A percentile compares a stretch with the other conserved stretches of the same genome.
These are phyloP conservation scores for Abrus pulchellus DNA, from an alignment of 306 rosid genomes.

Conservation along the genomic window DNA sequence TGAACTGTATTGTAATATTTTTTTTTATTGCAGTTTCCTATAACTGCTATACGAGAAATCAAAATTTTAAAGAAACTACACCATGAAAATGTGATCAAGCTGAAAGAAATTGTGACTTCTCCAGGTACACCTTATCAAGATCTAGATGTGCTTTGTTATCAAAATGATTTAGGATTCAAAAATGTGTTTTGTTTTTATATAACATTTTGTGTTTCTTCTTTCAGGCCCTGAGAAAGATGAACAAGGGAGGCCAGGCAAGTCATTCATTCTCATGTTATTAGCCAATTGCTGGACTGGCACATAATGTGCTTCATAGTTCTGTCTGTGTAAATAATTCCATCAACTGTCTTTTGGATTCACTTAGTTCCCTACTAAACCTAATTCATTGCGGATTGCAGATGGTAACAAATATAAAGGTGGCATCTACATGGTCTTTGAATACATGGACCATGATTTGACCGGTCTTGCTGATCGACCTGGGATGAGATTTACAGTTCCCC, in stretches of 20 bases:
- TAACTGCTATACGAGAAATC: constrained; percentile 82
- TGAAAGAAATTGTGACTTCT: constrained; percentile 78
- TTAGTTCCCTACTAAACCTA: constrained; percentile 20
- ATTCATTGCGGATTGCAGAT: constrained; percentile 55
- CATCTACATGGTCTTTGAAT: constrained; percentile 82
- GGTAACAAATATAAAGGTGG: constrained; percentile 72
- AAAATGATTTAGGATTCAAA: constrained; percentile 21
- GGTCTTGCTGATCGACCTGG: constrained; percentile 83
- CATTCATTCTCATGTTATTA: constrained; percentile 21
- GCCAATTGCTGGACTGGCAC: background rate
- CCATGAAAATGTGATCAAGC: constrained; percentile 74
- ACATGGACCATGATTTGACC: constrained; percentile 84
- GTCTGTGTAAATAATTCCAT: constrained; percentile 2
- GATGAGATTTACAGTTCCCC: constrained; percentile 77
- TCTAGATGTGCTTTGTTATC: background rate
- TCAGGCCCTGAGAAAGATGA: constrained; percentile 70
- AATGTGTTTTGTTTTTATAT: constrained; percentile 12
- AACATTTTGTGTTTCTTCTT: constrained; percentile 37
- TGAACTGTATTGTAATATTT: constrained; percentile 30
- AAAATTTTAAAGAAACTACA: constrained; percentile 73
- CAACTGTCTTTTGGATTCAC: constrained; percentile 24
- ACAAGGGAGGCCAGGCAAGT: constrained; percentile 66
- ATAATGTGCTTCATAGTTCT: constrained; percentile 24
- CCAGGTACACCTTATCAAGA: constrained; percentile 55
- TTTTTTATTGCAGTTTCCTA: constrained; percentile 68